Conservation (phyloP, 2,329 filamentous ascomycete species). For the Aspergillus carbonarius region DNA sequence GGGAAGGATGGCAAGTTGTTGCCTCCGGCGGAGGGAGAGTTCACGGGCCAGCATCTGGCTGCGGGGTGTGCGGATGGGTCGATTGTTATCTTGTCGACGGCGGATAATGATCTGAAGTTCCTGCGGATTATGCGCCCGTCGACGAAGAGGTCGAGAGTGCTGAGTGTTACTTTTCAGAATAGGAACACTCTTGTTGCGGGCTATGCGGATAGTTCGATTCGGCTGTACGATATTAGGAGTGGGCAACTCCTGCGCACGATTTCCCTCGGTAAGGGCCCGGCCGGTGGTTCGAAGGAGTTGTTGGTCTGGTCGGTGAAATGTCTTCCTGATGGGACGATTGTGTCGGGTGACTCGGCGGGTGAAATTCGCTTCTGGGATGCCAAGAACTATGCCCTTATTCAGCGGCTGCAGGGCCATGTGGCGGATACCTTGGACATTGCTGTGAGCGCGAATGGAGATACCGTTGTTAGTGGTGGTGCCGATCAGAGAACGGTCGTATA, state of each 20-base stretch:
- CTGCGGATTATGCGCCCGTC: conserved; percentile 73
- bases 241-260: conserved; percentile 76
- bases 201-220: conserved; percentile 94
- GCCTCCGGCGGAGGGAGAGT: conserved; percentile 39
- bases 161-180: conserved; percentile 88
- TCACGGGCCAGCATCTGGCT: conserved; percentile 65
- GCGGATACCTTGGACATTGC: conserved; percentile 90
- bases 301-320: conserved; percentile 94
- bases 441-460: conserved; percentile 73
- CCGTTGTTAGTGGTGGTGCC: conserved; percentile 87
- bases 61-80: conserved; percentile 90
- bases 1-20: conserved; percentile 38
- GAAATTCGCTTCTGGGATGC: conserved; percentile 93
- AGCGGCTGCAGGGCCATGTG: conserved; percentile 81
- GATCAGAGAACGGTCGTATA: conserved; percentile 85
- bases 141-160: conserved; percentile 81
- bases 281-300: conserved; percentile 76
- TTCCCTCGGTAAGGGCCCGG: conserved; percentile 76
- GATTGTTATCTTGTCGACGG: conserved; percentile 81
- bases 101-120: conserved; percentile 79
- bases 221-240: conserved; percentile 81
- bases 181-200: conserved; percentile 80
- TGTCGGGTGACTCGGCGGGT: conserved; percentile 92
- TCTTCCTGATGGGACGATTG: conserved; percentile 81
- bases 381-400: conserved; percentile 82